Evolutionary conservation across 2,329 filamentous ascomycete genomes (phyloP).

Genomic region (Nigrograna mackinnonii): DNA sequence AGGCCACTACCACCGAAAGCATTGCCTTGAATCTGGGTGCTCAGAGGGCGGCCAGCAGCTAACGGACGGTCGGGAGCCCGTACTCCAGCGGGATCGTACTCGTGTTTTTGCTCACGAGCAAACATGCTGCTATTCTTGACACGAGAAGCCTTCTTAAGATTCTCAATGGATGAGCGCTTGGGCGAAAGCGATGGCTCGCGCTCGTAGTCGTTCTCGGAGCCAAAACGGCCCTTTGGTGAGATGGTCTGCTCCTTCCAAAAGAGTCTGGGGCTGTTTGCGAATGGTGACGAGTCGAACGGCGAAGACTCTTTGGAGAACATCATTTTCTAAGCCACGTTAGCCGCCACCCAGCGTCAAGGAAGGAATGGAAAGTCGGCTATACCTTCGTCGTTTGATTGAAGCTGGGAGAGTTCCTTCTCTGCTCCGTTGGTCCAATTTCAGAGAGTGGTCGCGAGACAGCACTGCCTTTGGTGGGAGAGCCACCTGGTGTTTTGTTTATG

Average conservation of each 20-base stretch:
- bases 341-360: constrained; percentile 9
- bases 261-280: constrained; percentile 73
- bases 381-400: constrained; percentile 79
- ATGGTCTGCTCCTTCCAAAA: constrained; percentile 84
- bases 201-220: constrained; percentile 67
- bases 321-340: constrained; percentile 61
- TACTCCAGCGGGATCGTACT: constrained; percentile 83
- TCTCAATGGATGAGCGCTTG: constrained; percentile 89
- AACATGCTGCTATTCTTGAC: constrained; percentile 99
- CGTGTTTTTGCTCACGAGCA: constrained; percentile 85
- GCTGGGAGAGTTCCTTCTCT: constrained; percentile 88
- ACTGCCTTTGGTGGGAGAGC: constrained; percentile 66
- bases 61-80: constrained; percentile 82
- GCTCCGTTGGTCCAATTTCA: constrained; percentile 85
- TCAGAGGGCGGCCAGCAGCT: constrained; percentile 62
- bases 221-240: constrained; percentile 64
- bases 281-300: constrained; percentile 83
- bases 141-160: constrained; percentile 88
- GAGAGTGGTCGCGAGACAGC: constrained; percentile 73
- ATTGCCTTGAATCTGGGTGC: constrained; percentile 69
- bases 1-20: constrained; percentile 65
- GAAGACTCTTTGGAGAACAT: constrained; percentile 74
- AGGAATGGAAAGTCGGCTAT: constrained; percentile 30
- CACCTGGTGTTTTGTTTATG: constrained; percentile 70
- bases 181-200: constrained; percentile 70